Conservation (phyloP, 2,329 filamentous ascomycete species). For the Herpotrichia juniperi region DNA sequence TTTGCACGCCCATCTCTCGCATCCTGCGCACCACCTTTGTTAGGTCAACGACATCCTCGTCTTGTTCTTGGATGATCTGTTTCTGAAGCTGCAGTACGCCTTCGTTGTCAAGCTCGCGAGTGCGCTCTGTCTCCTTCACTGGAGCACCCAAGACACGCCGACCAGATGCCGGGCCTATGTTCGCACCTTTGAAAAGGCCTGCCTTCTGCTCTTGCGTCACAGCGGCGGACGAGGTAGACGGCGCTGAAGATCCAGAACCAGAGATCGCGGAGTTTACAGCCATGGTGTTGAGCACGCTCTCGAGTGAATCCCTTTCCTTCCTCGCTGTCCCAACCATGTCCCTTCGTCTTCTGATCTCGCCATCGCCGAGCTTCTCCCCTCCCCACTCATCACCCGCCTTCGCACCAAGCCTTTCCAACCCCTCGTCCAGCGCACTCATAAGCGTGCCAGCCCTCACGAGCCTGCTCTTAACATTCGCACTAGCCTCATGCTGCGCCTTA, state of each 20-base stretch:
- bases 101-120: constrained; percentile 76
- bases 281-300: constrained; percentile 72
- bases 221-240: constrained; percentile 39
- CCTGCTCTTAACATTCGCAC: constrained; percentile 75
- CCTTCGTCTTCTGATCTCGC: constrained; percentile 73
- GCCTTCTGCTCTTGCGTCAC: constrained; percentile 44
- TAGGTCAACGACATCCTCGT: constrained; percentile 72
- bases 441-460: constrained; percentile 72
- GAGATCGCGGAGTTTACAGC: constrained; percentile 56
- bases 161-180: constrained; percentile 35
- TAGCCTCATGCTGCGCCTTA: constrained; percentile 69
- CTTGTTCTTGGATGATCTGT: constrained; percentile 76
- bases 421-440: constrained; percentile 69
- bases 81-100: constrained; percentile 77
- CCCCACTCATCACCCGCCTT: constrained; percentile 46
- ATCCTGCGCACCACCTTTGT: constrained; percentile 73
- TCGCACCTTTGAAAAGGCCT: constrained; percentile 39
- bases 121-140: constrained; percentile 75
- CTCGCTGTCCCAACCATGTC: constrained; percentile 73
- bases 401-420: constrained; percentile 54
- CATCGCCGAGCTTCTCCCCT: constrained; percentile 67
- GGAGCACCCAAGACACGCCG: constrained; percentile 76
- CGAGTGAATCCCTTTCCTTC: constrained; percentile 77
- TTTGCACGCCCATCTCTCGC: constrained; percentile 77
- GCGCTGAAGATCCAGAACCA: constrained; percentile 32